These are phyloP conservation scores for Dioscorea alata DNA, from an alignment of 106 monocot species.

Conservation along the genomic window DNA sequence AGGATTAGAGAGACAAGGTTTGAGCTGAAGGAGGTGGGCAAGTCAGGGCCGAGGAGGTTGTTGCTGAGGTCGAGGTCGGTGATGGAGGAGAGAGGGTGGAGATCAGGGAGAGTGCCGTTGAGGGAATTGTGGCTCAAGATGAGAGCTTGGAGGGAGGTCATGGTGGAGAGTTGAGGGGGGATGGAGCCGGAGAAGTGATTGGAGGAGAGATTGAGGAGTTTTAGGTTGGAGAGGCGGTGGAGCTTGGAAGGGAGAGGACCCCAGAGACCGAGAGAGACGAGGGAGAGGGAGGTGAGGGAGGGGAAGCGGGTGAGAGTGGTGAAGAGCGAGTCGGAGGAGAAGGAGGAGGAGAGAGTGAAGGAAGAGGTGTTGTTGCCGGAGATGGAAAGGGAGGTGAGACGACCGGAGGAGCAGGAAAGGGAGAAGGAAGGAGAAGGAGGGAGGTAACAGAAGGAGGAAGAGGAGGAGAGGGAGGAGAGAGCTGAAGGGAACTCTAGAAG, in stretches of 20 bases:
- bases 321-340: slow-evolving; percentile 76
- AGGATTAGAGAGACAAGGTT: slow-evolving; percentile 25
- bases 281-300: slow-evolving; percentile 41
- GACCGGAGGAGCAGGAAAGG: slow-evolving; percentile 43
- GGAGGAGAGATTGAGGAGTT: slow-evolving; percentile 56
- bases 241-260: slow-evolving; percentile 54
- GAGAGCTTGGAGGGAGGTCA: slow-evolving; percentile 31
- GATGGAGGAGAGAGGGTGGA: slow-evolving; percentile 26
- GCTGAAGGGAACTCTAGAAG: slow-evolving; percentile 51
- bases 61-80: slow-evolving; percentile 39
- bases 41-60: slow-evolving; percentile 46
- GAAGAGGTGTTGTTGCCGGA: slow-evolving; percentile 17
- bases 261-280: slow-evolving; percentile 79
- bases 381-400: slow-evolving; percentile 46
- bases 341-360: slow-evolving; percentile 36
- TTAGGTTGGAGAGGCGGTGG: slow-evolving; percentile 30
- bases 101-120: slow-evolving; percentile 48
- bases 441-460: slow-evolving; percentile 53
- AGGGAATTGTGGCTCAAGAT: slow-evolving; percentile 29
- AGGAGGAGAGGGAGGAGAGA: slow-evolving; percentile 20
- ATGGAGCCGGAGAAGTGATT: slow-evolving; percentile 55
- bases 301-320: slow-evolving; percentile 57
- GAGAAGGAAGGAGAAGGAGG: slow-evolving; percentile 40
- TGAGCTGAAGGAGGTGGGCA: slow-evolving; percentile 25
- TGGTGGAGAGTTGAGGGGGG: slow-evolving; percentile 25